Evolutionary conservation across 2,329 filamentous ascomycete genomes (phyloP).

Genomic region (Colletotrichum lupini): DNA sequence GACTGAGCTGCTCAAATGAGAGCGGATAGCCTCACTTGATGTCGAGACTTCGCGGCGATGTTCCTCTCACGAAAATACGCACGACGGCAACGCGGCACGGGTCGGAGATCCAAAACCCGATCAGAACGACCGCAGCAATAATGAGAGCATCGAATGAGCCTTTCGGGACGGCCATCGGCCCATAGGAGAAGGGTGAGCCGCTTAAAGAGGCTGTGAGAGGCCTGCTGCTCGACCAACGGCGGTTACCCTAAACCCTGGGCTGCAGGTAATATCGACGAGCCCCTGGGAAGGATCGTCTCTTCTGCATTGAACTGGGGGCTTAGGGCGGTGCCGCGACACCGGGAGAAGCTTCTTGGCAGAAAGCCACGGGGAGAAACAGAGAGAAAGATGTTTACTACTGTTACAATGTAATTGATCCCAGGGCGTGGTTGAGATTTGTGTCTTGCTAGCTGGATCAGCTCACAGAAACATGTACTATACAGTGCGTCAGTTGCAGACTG

Average conservation of each 20-base stretch:
- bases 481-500: not conserved
- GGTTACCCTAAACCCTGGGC: not conserved
- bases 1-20: not conserved
- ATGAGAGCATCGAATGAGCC: not conserved
- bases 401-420: constrained; percentile 5
- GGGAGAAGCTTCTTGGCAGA: constrained; percentile 1
- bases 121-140: not conserved
- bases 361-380: constrained; percentile 1
- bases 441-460: constrained; percentile 21
- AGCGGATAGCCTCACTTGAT: not conserved
- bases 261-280: constrained; percentile 6
- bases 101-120: not conserved
- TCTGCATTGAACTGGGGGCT: constrained; percentile 26
- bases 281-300: constrained; percentile 26
- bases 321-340: constrained; percentile 6
- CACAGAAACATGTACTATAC: constrained; percentile 1
- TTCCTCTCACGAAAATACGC: not conserved
- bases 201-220: constrained; percentile 10
- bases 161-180: not conserved
- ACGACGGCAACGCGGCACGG: not conserved
- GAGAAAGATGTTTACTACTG: not conserved
- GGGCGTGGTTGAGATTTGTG: constrained; percentile 30
- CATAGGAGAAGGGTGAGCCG: constrained; percentile 7
- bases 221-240: not conserved
- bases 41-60: not conserved